A percentile compares a stretch with the other conserved stretches of the same genome.
Evolutionary conservation across 2,329 filamentous ascomycete genomes (phyloP).

Genomic region (Aspergillus candidus): DNA sequence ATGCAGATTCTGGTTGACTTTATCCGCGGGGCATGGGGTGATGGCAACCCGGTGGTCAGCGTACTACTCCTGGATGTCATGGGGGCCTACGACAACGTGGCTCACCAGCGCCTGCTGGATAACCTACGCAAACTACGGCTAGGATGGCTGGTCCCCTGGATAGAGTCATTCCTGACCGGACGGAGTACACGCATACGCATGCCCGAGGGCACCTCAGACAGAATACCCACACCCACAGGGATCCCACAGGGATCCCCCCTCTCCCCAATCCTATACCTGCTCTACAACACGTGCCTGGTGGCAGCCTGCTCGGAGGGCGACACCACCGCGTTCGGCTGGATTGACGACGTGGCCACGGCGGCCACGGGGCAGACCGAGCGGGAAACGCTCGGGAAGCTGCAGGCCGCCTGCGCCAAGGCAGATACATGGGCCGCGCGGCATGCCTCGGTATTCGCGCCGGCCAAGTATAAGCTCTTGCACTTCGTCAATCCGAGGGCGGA

Average conservation of each 20-base stretch:
- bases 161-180: slow-evolving; percentile 2
- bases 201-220: neutral
- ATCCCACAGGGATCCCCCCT: slow-evolving; percentile 5
- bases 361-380: neutral
- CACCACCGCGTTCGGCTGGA: neutral
- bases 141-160: neutral
- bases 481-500: too few relatives aligned
- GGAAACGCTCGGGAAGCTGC: too few relatives aligned
- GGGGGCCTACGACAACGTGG: slow-evolving; percentile 11
- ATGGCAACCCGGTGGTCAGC: neutral
- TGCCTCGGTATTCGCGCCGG: too few relatives aligned
- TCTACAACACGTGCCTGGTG: slow-evolving; percentile 1
- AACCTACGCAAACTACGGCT: slow-evolving; percentile 3
- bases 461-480: too few relatives aligned
- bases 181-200: neutral
- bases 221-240: neutral
- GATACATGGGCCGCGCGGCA: too few relatives aligned
- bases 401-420: too few relatives aligned
- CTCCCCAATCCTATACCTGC: slow-evolving; percentile 4
- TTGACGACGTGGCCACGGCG: neutral
- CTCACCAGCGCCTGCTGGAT: slow-evolving; percentile 6
- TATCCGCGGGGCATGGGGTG: slow-evolving; percentile 4
- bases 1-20: slow-evolving; percentile 9
- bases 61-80: slow-evolving; percentile 11
- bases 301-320: neutral